Evolutionary conservation across 2,329 filamentous ascomycete species (phyloP), one percentile per base, ranked within the genome.

Genomic region (Microascus cirrosus): DNA sequence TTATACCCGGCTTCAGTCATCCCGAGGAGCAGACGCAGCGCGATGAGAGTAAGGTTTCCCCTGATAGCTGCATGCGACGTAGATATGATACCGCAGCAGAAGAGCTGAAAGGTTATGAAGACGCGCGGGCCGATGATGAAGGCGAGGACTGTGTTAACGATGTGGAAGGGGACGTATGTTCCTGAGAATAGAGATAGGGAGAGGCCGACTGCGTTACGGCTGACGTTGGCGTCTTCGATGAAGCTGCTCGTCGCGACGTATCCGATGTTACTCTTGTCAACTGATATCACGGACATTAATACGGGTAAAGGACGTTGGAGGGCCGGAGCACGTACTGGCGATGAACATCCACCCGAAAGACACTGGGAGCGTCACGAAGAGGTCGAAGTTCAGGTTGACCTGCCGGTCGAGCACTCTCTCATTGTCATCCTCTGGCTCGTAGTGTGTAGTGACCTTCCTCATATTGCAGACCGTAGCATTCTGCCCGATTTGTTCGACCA

Each of bases 1-100:
- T 50, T 78, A 11, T 80, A 65, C 0, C 77, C 76, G 2, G 75
- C 74, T 62, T 80, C 77, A 61, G 72, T 73, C 13, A 72, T 67
- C 15, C 77, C 77, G 0, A 80, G 67, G 3, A 80, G 64, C 39
- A 78, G 73, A 2, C 78, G 71, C 15, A 73, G 66, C 3, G 72
- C 74, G n/a, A 74, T 71, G 1, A 79, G 68, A 20, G 73, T 72
- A 7, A 65, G 68, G 48, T 70, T 70, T 59, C 68, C 76, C 2
- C 63, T 64, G 32, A 74, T 72, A 59, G 80, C 76, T 5, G 77
- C 78, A 0, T 73, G 72, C 62, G 74, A 74, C 35, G 79, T 73
- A 1, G 74, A 77, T 0, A 73, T 71, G n/a, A 80, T 61, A 0
- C 73, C 74, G 77, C 77, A 80, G 52, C 74, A 67, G 24, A 77